These are phyloP conservation scores for Phytopythium ostracodes DNA, from an alignment of 352 stramenopile species.

Conservation along the genomic window DNA sequence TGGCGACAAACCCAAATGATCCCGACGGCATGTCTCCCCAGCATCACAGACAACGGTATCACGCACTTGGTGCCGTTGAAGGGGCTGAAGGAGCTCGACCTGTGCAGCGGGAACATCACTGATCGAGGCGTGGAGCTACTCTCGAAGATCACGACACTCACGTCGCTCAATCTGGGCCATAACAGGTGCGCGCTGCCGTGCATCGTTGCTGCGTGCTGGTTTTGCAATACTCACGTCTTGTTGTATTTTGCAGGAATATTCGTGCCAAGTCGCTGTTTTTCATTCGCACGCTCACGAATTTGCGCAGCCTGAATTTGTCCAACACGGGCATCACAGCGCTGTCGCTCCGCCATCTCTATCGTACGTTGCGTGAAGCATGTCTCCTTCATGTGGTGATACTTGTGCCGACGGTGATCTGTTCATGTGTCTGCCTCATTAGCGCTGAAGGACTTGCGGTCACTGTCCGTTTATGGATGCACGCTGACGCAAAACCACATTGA, in stretches of 20 bases:
- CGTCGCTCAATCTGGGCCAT: constrained; percentile 77
- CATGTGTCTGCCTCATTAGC: constrained; percentile 18
- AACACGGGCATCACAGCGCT: constrained; percentile 64
- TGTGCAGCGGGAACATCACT: constrained; percentile 65
- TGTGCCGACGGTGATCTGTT: neutral
- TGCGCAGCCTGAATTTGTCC: constrained; percentile 72
- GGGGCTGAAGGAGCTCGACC: constrained; percentile 50
- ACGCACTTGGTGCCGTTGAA: constrained; percentile 51
- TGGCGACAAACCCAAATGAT: neutral
- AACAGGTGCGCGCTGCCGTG: constrained; percentile 37
- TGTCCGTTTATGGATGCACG: constrained; percentile 55
- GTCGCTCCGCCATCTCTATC: constrained; percentile 66
- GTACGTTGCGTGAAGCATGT: constrained; percentile 22
- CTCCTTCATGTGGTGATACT: neutral
- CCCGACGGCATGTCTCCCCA: constrained; percentile 6
- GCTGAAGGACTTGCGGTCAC: constrained; percentile 45
- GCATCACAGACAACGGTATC: constrained; percentile 67
- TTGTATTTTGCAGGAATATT: constrained; percentile 43
- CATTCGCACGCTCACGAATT: constrained; percentile 47
- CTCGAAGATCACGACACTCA: constrained; percentile 68
- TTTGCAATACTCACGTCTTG: neutral
- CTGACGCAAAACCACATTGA: constrained; percentile 49
- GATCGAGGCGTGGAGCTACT: constrained; percentile 70
- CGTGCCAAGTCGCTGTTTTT: constrained; percentile 58
- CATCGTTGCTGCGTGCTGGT: neutral